Conservation (phyloP, 1,139 yeast genomes). For the Kurtzmaniella quercitrusa region DNA sequence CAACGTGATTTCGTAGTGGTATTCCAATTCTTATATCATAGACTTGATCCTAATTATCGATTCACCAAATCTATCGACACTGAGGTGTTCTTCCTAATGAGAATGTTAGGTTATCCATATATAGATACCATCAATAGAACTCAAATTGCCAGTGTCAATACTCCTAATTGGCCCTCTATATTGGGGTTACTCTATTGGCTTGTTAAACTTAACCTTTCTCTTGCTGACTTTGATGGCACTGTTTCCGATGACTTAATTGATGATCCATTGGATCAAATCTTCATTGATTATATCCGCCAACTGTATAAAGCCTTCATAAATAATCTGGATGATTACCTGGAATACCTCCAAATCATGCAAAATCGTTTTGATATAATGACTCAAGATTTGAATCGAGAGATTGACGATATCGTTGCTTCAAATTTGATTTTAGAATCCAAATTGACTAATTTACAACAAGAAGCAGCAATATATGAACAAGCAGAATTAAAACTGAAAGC, state of each 20-base stretch:
- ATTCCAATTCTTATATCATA: conserved; percentile 74
- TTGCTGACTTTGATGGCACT: conserved; percentile 33
- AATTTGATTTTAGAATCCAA: conserved; percentile 35
- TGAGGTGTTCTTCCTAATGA: conserved; percentile 68
- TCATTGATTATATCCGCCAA: conserved; percentile 60
- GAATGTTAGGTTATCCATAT: conserved; percentile 71
- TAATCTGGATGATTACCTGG: conserved; percentile 57
- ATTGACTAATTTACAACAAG: conserved; percentile 19
- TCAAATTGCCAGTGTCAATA: conserved; percentile 89
- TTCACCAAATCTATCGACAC: conserved; percentile 68
- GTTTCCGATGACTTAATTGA: conserved; percentile 29
- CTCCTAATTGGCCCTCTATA: conserved; percentile 83
- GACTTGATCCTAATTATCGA: conserved; percentile 74
- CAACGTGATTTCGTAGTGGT: conserved; percentile 80
- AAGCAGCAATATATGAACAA: conserved; percentile 29
- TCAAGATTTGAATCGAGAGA: conserved; percentile 31
- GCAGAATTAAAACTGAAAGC: conserved; percentile 59
- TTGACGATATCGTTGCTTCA: conserved; percentile 39
- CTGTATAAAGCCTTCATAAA: conserved; percentile 67
- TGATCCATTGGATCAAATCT: conserved; percentile 52
- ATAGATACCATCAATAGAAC: conserved; percentile 75
- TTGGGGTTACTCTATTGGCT: conserved; percentile 82
- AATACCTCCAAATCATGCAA: conserved; percentile 53
- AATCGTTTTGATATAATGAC: conserved; percentile 42
- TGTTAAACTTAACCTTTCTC: conserved; percentile 50